phyloP scores from a whole-genome alignment of 805 yeast genomes.

The Saturnispora ahearnii region DNA sequence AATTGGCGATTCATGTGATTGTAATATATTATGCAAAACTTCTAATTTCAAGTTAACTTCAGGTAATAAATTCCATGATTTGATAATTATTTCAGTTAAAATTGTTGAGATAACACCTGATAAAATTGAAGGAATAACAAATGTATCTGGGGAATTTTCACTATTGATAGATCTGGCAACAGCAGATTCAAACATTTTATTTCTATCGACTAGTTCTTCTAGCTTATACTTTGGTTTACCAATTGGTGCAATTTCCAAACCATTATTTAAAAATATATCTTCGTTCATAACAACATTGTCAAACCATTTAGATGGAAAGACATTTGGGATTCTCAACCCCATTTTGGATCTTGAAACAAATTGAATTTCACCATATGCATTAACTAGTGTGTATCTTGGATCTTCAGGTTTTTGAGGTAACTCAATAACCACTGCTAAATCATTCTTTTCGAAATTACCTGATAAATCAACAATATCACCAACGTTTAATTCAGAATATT shows the following conservation, averaged over 20 bases:
- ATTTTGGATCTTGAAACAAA: constrained; percentile 40
- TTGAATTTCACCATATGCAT: constrained; percentile 46
- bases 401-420: constrained; percentile 42
- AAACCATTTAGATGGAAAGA: constrained; percentile 35
- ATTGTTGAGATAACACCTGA: constrained; percentile 24
- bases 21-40: constrained; percentile 28
- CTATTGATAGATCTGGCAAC: constrained; percentile 17
- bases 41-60: constrained; percentile 28
- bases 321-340: constrained; percentile 44
- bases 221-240: constrained; percentile 28
- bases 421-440: constrained; percentile 45
- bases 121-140: constrained; percentile 25
- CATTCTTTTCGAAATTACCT: constrained; percentile 32
- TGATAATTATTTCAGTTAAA: constrained; percentile 19
- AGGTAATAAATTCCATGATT: constrained; percentile 27
- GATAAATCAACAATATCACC: constrained; percentile 60
- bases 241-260: constrained; percentile 17
- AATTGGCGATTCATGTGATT: constrained; percentile 33
- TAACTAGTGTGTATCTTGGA: constrained; percentile 48
- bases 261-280: constrained; percentile 12
- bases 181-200: constrained; percentile 23
- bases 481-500: constrained; percentile 28
- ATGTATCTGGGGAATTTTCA: constrained; percentile 20
- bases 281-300: constrained; percentile 24
- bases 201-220: constrained; percentile 24